A percentile compares a stretch with the other conserved stretches of the same genome.
These are phyloP conservation scores for Leptographium galeiforme DNA, from an alignment of 2,329 filamentous ascomycete genomes.

Conservation along the genomic window DNA sequence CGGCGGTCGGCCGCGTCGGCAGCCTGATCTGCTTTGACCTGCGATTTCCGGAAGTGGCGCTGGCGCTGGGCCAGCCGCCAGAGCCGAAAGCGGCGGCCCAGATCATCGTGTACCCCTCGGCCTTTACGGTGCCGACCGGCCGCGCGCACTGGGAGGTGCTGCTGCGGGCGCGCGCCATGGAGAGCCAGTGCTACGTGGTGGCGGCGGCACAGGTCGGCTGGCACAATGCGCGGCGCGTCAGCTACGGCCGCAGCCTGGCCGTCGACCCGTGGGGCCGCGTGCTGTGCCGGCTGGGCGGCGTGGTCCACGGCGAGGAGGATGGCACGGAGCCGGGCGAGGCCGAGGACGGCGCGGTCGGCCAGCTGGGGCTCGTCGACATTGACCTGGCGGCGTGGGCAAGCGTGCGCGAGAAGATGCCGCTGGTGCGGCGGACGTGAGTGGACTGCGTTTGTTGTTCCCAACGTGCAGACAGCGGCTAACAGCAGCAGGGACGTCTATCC, in stretches of 20 bases:
- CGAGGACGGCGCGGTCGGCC: constrained; percentile 24
- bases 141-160: constrained; percentile 75
- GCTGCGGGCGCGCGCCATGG: constrained; percentile 68
- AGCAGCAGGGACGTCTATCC: constrained; percentile 26
- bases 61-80: constrained; percentile 43
- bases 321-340: constrained; percentile 10
- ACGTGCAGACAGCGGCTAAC: constrained; percentile 17
- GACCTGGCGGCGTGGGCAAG: constrained; percentile 32
- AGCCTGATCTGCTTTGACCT: constrained; percentile 84
- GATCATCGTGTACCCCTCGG: constrained; percentile 74
- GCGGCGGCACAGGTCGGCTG: constrained; percentile 71
- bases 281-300: constrained; percentile 47
- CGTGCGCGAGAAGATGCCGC: constrained; percentile 38
- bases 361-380: constrained; percentile 42
- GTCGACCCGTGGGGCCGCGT: constrained; percentile 79
- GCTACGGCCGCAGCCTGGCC: constrained; percentile 78
- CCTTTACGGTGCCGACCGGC: constrained; percentile 80
- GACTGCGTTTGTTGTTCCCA: neutral
- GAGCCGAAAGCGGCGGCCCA: constrained; percentile 40
- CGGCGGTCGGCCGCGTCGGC: constrained; percentile 61
- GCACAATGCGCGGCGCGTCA: constrained; percentile 49
- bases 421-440: constrained; percentile 38
- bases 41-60: constrained; percentile 63
- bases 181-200: constrained; percentile 77
- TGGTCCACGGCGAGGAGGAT: constrained; percentile 25